Percentiles rank a stretch among this genome's conserved stretches.
Conservation (phyloP, 139 green algal species). For the Axilococcus clingmanii region DNA sequence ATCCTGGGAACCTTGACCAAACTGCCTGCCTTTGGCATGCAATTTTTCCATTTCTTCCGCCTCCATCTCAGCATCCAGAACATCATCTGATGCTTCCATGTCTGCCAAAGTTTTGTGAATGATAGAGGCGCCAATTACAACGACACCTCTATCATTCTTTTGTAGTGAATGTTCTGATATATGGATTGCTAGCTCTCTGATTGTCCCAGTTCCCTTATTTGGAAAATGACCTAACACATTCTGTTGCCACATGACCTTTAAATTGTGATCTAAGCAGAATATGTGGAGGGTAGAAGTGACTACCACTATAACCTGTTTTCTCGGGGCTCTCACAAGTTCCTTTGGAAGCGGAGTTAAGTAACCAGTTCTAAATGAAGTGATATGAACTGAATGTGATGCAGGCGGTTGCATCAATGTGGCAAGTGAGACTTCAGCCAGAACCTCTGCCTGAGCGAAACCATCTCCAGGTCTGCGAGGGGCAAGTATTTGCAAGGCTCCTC, state of each 20-base stretch:
- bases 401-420: not conserved
- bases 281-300: conserved; percentile 72
- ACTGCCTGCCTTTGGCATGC: conserved; percentile 4
- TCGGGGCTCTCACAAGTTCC: conserved; percentile 43
- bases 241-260: conserved; percentile 77
- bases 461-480: conserved; percentile 44
- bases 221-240: conserved; percentile 30
- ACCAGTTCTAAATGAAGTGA: conserved; percentile 63
- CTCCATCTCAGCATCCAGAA: conserved; percentile 28
- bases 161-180: conserved; percentile 57
- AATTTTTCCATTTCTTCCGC: conserved; percentile 14
- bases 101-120: conserved; percentile 14
- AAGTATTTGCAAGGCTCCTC: conserved; percentile 60
- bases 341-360: conserved; percentile 56
- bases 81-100: conserved; percentile 7
- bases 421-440: conserved; percentile 49
- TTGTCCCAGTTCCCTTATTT: conserved; percentile 35
- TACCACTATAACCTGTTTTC: conserved; percentile 85
- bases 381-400: conserved; percentile 2
- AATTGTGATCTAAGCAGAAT: conserved; percentile 92
- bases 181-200: conserved; percentile 69
- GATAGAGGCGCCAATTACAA: conserved; percentile 66
- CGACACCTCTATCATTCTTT: conserved; percentile 56
- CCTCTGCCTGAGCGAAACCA: conserved; percentile 62
- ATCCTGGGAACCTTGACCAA: conserved; percentile 6